Evolutionary conservation across 768 basidiomycete genomes (phyloP).

Genomic region (Xerocomus brunneocitrinus): DNA sequence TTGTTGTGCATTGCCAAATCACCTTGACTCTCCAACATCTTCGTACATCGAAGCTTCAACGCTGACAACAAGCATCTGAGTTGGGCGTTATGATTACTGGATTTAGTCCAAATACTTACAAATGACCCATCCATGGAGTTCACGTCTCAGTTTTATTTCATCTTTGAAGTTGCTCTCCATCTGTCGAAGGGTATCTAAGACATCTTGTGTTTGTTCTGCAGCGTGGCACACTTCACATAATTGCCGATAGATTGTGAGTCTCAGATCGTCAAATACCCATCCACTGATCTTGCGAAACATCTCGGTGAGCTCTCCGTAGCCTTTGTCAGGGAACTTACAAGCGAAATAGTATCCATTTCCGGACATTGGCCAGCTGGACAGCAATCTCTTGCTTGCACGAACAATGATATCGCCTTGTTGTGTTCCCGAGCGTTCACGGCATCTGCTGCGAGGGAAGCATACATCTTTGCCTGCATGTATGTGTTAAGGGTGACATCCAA

Average conservation of each 20-base stretch:
- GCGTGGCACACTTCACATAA: constrained; percentile 9
- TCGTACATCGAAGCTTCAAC: constrained; percentile 6
- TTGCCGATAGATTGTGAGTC: constrained; percentile 3
- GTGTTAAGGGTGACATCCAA: not conserved
- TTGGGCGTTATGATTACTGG: not conserved
- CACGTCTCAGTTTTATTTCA: constrained; percentile 7
- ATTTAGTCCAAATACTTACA: constrained; percentile 2
- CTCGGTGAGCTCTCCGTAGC: not conserved
- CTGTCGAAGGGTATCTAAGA: not conserved
- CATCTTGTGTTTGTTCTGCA: not conserved
- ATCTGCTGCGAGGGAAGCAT: constrained; percentile 8
- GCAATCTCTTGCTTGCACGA: constrained; percentile 5
- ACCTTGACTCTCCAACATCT: constrained; percentile 4
- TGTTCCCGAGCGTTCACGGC: constrained; percentile 1
- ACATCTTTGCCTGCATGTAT: constrained; percentile 13
- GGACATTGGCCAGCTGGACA: constrained; percentile 9
- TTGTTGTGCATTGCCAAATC: constrained; percentile 5
- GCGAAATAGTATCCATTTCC: constrained; percentile 11
- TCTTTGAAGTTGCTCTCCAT: constrained; percentile 5
- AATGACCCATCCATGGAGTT: constrained; percentile 5
- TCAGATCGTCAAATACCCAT: constrained; percentile 15
- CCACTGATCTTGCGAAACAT: constrained; percentile 9
- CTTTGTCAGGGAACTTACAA: constrained; percentile 7
- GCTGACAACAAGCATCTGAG: not conserved
- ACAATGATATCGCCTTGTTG: not conserved